These are phyloP conservation scores for Moricandia arvensis DNA, from an alignment of 345 rosid genomes.

Conservation along the genomic window DNA sequence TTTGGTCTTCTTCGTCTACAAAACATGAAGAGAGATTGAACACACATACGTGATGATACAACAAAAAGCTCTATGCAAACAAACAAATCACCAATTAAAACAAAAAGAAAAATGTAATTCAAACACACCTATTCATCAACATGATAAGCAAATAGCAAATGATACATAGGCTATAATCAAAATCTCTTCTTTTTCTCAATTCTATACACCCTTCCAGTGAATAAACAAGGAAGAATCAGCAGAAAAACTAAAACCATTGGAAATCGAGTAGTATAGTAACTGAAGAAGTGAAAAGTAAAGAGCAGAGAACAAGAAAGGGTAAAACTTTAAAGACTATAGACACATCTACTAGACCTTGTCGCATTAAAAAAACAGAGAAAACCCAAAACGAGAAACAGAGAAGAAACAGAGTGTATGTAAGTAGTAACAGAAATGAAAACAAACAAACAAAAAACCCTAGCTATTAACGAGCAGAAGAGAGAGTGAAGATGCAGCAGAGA, in stretches of 20 bases:
- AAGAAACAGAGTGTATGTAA: slow-evolving; percentile 28
- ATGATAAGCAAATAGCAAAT: background rate
- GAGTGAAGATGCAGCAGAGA: background rate
- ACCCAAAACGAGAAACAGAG: slow-evolving; percentile 4
- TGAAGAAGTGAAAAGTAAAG: background rate
- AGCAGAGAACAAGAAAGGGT: slow-evolving; percentile 15
- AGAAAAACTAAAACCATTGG: background rate
- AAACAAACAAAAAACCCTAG: slow-evolving; percentile 3
- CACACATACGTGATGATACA: no score
- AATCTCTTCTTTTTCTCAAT: background rate
- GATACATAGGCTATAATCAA: background rate
- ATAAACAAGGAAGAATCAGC: background rate
- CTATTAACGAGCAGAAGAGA: background rate
- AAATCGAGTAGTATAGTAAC: slow-evolving; percentile 2
- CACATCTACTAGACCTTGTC: background rate
- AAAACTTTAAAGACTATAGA: slow-evolving; percentile 10
- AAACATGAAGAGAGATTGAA: background rate
- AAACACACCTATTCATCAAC: background rate
- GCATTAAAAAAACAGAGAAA: slow-evolving; percentile 19
- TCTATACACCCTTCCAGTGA: background rate
- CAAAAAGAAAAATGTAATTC: background rate
- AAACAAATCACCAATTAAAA: background rate
- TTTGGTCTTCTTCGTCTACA: background rate
- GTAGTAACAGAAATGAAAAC: background rate
- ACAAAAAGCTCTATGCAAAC: background rate